phyloP scores from a whole-genome alignment of 2,329 filamentous ascomycete genomes.

The Geoglossum cookeanum region DNA sequence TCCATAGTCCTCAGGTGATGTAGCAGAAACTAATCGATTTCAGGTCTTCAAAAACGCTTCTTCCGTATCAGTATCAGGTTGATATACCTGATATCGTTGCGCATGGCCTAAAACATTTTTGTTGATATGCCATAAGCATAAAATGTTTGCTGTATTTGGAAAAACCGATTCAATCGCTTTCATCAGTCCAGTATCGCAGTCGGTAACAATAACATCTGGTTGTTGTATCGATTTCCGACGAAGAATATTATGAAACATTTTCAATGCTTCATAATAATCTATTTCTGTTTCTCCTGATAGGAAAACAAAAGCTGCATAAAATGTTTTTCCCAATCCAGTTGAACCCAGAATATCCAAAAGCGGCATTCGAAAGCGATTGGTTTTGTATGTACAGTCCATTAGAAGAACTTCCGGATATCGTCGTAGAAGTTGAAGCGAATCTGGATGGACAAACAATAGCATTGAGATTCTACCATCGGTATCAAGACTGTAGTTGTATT shows the following conservation, averaged over 20 bases:
- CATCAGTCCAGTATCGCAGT: background rate
- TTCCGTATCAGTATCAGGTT: background rate
- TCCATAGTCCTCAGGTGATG: background rate
- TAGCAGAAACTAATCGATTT: background rate
- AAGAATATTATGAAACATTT: background rate
- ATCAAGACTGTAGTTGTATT: too few relatives aligned
- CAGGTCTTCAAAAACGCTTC: background rate
- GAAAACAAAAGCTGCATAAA: constrained; percentile 1
- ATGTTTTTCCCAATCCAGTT: background rate
- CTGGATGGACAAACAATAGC: background rate
- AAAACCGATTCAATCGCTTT: background rate
- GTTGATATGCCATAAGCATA: background rate
- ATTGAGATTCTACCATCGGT: too few relatives aligned
- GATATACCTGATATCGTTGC: background rate
- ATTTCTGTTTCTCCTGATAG: too few relatives aligned
- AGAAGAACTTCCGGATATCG: background rate
- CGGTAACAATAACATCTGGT: background rate
- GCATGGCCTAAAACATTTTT: background rate
- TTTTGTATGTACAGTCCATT: too few relatives aligned
- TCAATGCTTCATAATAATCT: background rate
- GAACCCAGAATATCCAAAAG: background rate
- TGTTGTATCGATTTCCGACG: background rate
- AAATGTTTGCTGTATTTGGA: background rate
- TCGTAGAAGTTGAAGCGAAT: background rate
- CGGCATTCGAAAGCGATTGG: constrained; percentile 1